These are phyloP conservation scores for Botrytis porri DNA, from an alignment of 2,329 filamentous ascomycete genomes.

Conservation along the genomic window DNA sequence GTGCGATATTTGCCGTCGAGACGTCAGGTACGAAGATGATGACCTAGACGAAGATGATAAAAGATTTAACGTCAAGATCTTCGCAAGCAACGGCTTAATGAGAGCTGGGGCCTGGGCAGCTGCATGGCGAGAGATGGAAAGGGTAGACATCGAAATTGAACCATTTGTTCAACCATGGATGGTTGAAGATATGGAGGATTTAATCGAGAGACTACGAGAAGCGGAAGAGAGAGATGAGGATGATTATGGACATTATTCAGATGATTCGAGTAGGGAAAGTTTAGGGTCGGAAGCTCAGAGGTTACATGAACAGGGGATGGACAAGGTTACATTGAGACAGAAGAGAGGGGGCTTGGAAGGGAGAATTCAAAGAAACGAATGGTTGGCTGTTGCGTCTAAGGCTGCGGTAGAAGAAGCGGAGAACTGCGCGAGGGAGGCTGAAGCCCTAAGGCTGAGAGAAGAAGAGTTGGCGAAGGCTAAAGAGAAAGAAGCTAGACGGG, in stretches of 20 bases:
- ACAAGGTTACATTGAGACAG: slow-evolving; percentile 10
- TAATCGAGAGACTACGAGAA: slow-evolving; percentile 39
- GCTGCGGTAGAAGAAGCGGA: slow-evolving; percentile 1
- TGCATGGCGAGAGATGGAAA: slow-evolving; percentile 96
- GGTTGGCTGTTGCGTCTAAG: neutral
- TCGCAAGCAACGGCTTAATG: slow-evolving; percentile 94
- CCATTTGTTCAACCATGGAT: slow-evolving; percentile 63
- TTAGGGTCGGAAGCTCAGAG: slow-evolving; percentile 18
- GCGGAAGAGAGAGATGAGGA: slow-evolving; percentile 24
- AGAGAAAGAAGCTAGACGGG: neutral
- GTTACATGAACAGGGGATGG: slow-evolving; percentile 24
- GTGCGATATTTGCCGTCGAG: slow-evolving; percentile 38
- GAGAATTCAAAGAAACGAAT: neutral
- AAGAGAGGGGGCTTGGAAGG: neutral
- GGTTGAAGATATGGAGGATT: slow-evolving; percentile 58
- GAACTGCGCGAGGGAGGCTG: neutral
- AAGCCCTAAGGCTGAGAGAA: neutral
- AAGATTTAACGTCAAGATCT: slow-evolving; percentile 81
- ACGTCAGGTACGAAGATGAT: slow-evolving; percentile 34
- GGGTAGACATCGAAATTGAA: slow-evolving; percentile 90
- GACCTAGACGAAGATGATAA: slow-evolving; percentile 28
- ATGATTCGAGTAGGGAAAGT: slow-evolving; percentile 16
- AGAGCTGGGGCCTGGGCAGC: slow-evolving; percentile 86
- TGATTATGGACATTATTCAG: slow-evolving; percentile 31
- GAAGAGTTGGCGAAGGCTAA: neutral